Evolutionary conservation across 345 rosid genomes (phyloP).

Genomic region (Pistacia vera): DNA sequence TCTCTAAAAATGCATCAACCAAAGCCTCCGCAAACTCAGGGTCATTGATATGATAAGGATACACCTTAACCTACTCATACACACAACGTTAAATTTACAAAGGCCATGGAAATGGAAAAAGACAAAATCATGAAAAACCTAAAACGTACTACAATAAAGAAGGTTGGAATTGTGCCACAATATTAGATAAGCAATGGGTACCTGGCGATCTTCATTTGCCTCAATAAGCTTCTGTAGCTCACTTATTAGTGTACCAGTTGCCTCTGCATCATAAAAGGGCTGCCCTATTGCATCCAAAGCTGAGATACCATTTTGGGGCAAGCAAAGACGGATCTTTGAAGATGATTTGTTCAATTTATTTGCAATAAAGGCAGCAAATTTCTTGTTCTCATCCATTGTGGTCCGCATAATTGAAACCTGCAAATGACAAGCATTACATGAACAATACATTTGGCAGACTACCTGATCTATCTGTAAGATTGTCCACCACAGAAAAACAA

Average conservation of each 20-base stretch:
- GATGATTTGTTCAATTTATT: constrained; percentile 74
- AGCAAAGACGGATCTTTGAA: constrained; percentile 64
- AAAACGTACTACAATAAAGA: constrained; percentile 8
- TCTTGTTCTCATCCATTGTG: constrained; percentile 73
- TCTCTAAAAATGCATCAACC: constrained; percentile 75
- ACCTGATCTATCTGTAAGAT: not conserved
- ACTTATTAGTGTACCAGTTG: constrained; percentile 56
- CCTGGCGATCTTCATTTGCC: constrained; percentile 66
- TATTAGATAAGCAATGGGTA: constrained; percentile 23
- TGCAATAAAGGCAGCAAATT: constrained; percentile 75
- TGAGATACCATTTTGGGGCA: constrained; percentile 82
- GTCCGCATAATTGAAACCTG: constrained; percentile 89
- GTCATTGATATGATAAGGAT: constrained; percentile 80
- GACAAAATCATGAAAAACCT: not conserved
- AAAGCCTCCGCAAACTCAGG: constrained; percentile 77
- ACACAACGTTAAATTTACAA: constrained; percentile 13
- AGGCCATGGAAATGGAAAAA: constrained; percentile 1
- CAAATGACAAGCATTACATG: constrained; percentile 23
- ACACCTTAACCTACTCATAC: constrained; percentile 53
- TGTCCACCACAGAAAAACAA: not conserved
- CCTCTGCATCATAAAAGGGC: constrained; percentile 86
- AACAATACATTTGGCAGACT: constrained; percentile 12
- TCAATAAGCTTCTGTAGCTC: constrained; percentile 66
- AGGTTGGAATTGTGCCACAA: constrained; percentile 11
- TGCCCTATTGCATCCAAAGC: constrained; percentile 78